These are phyloP conservation scores for Huntiella abstrusa DNA, from an alignment of 2,329 filamentous ascomycete genomes.

Conservation along the genomic window DNA sequence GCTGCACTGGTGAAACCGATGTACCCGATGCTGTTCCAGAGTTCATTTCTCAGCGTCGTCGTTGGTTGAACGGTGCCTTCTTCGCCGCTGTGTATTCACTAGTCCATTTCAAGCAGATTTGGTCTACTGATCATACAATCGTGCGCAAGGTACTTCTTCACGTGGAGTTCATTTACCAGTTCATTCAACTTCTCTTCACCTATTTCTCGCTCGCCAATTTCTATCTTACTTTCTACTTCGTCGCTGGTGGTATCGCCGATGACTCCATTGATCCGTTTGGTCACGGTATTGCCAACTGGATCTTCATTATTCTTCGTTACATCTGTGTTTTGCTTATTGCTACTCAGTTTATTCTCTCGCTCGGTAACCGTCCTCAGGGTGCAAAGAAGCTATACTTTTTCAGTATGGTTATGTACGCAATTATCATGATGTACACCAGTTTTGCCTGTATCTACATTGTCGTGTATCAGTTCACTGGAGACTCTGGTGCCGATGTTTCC, in stretches of 20 bases:
- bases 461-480: conserved; percentile 51
- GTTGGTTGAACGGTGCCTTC: conserved; percentile 97
- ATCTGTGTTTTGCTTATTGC: conserved; percentile 71
- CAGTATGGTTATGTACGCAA: conserved; percentile 72
- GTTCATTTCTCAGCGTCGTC: conserved; percentile 86
- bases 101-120: conserved; percentile 85
- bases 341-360: conserved; percentile 87
- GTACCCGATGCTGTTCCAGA: conserved; percentile 88
- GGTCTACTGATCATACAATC: conserved; percentile 79
- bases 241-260: conserved; percentile 76
- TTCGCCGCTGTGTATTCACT: conserved; percentile 96
- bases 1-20: conserved; percentile 91
- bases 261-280: conserved; percentile 73
- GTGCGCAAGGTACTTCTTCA: conserved; percentile 79
- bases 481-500: conserved; percentile 26
- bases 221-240: conserved; percentile 97
- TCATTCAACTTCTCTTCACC: conserved; percentile 81
- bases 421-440: conserved; percentile 93
- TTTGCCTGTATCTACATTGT: conserved; percentile 85
- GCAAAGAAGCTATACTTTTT: conserved; percentile 77
- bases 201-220: conserved; percentile 98
- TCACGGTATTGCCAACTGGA: conserved; percentile 61
- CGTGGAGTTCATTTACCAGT: conserved; percentile 89
- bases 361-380: conserved; percentile 91
- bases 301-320: conserved; percentile 78